Conservation (phyloP, 352 stramenopile genomes). For the Pythium inflatum region DNA sequence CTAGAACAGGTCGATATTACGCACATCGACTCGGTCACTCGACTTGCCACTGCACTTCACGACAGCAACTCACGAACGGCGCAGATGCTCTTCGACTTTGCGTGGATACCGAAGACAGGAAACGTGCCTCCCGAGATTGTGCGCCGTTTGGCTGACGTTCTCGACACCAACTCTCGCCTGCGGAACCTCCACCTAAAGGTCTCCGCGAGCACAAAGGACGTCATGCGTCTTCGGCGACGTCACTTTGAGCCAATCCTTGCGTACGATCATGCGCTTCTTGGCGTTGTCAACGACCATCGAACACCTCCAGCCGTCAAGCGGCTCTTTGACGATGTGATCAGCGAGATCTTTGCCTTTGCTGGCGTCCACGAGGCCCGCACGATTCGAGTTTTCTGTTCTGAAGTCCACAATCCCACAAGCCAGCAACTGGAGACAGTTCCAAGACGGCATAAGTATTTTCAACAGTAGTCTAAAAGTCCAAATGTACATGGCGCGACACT, state of each 20-base stretch:
- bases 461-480: slow-evolving; percentile 31
- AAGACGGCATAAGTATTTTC: too few relatives aligned
- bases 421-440: too few relatives aligned
- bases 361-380: background rate
- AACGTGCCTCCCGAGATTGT: background rate
- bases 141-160: background rate
- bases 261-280: background rate
- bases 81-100: background rate
- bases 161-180: background rate
- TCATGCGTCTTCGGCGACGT: background rate
- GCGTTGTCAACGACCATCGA: background rate
- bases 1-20: background rate
- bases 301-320: background rate
- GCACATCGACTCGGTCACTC: background rate
- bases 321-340: background rate
- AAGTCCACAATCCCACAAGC: too few relatives aligned
- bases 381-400: too few relatives aligned
- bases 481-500: slow-evolving; percentile 9
- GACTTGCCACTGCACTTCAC: background rate
- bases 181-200: background rate
- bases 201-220: background rate
- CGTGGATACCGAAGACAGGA: background rate
- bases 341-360: background rate
- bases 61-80: background rate
- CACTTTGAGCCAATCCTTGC: background rate